Base-by-base conservation (phyloP, 768 basidiomycete species). In the Phylloporus arenicola region DNA sequence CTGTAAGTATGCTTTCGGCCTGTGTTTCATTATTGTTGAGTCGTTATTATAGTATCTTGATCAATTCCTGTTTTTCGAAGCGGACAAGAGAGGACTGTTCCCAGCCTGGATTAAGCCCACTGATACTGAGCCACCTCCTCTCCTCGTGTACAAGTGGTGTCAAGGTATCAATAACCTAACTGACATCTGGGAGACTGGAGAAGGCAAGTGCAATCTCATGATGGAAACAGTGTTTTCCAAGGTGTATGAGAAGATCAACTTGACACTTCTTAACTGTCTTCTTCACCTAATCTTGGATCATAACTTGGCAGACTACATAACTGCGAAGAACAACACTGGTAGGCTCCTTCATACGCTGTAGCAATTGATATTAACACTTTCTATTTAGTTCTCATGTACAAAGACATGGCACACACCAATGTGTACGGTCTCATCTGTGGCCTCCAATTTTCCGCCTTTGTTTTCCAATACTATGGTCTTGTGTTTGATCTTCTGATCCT, bases 111-210 rank as follows among this genome's bases (percentile, higher is more conserved):
- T 99, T 68, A 99, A 98, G 73, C 96, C 96, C 22, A 88, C 92
- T 43, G 93, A 98, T 61, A 94, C 92, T 0, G 95, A 98, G 63
- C 95, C 95, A n/a, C n/a, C n/a, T n/a, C n/a, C n/a, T n/a, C n/a
- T n/a, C n/a, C n/a, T n/a, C n/a, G n/a, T n/a, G n/a, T 98, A 97
- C 75, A 98, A 97, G 78, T 98, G 95, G 95, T 95, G 92, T 64
- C 95, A 98, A 72, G 96, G 96, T 37, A 94, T 98, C 77, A 98
- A 98, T 73, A 99, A 99, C 69, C 68, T 98, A 65, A 93, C 89
- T 3, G 95, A 99, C 52, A 84, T 99, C 35, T 99, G 96, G 96
- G 96, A 98, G 72, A 98, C 94, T 1, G 81, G 84, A 52, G 94
- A 99, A 61, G 96, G 96, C 55, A 95, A 98, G 72, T 97, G 93